Percentiles rank a stretch among this genome's conserved stretches.
Conservation (phyloP, 805 yeast species). For the Starmerella davenportii region DNA sequence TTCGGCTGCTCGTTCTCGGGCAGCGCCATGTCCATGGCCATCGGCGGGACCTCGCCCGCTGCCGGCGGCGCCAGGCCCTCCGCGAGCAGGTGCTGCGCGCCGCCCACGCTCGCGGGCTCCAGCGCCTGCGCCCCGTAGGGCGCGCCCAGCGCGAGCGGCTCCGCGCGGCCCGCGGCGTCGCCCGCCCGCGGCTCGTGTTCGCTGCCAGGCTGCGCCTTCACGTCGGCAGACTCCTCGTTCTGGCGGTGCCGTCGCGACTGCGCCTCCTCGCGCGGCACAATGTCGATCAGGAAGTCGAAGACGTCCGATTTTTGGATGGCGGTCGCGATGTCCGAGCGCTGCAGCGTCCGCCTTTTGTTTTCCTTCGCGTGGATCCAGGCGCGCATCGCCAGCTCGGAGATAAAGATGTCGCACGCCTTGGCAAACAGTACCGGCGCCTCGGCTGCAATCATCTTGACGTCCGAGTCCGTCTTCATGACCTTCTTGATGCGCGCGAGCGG, state of each 20-base stretch:
- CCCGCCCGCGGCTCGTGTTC: neutral
- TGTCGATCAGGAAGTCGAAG: conserved; percentile 93
- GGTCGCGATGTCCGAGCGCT: conserved; percentile 84
- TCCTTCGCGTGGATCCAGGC: conserved; percentile 99
- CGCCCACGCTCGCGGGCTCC: too few species aligned
- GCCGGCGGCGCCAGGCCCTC: neutral
- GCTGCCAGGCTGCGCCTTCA: neutral
- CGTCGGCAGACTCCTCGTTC: neutral
- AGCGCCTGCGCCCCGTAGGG: neutral
- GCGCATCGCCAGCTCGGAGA: conserved; percentile 92
- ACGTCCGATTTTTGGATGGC: conserved; percentile 88
- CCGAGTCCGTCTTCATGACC: conserved; percentile 96
- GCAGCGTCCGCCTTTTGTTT: conserved; percentile 83
- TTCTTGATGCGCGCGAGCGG: conserved; percentile 93
- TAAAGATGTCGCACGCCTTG: conserved; percentile 92
- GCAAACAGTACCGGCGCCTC: conserved; percentile 97
- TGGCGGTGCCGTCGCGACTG: conserved; percentile 2
- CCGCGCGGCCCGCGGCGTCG: neutral
- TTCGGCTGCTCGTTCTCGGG: neutral
- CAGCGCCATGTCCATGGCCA: neutral
- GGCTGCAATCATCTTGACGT: conserved; percentile 92
- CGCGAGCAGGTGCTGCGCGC: neutral
- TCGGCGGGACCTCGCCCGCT: neutral
- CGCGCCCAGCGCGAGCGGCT: neutral
- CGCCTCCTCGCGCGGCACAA: conserved; percentile 84